Evolutionary conservation across 2,329 filamentous ascomycete species (phyloP), one percentile per base, ranked within the genome.

Genomic region (Beauveria asiatica): DNA sequence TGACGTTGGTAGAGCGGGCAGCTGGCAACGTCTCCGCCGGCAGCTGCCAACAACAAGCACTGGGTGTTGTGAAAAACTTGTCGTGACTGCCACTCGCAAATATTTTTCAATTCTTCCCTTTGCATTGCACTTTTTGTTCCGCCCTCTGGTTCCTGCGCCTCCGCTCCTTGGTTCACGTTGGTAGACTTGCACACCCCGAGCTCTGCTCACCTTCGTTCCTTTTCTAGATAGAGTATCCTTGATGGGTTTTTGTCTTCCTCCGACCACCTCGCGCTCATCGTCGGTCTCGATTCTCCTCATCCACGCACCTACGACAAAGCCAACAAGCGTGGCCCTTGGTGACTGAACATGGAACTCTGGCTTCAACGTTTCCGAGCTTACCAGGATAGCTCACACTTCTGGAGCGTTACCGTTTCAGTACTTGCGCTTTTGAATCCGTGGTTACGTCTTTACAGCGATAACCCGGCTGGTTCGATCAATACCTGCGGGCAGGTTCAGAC

Each of bases 141-240:
- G 27, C 48, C 57, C 57, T 54, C 41, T 60, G 57, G 49, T 42
- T 27, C 57, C 57, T 60, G 57, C 57, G 25, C 30, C 17, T 52
- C 33, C 30, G 19, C n/a, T 39, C 11, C 37, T 53, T 42, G 23
- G 46, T 46, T 52, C 50, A 37, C 44, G 42, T 44, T 50, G 39
- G 27, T 21, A 54, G 30, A 54, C 50, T 42, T 54, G 41, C 27
- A 54, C 27, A 21, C 5, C 19, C 30, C 23, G 57, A 54, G 57
- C 42, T 54, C 57, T 54, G 57, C 50, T 54, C 42, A 60, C 9
- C 50, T 48, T 39, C 50, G 30, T 41, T 60, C 50, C 57, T 33
- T 48, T 48, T 41, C 33, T 8, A 50, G 16, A 33, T 3, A 41
- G 6, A 33, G 11, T 23, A 60, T 42, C 57, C 52, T 61, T 61